Conservation (phyloP, 768 basidiomycete species). For the Boletus eberwhitei region DNA sequence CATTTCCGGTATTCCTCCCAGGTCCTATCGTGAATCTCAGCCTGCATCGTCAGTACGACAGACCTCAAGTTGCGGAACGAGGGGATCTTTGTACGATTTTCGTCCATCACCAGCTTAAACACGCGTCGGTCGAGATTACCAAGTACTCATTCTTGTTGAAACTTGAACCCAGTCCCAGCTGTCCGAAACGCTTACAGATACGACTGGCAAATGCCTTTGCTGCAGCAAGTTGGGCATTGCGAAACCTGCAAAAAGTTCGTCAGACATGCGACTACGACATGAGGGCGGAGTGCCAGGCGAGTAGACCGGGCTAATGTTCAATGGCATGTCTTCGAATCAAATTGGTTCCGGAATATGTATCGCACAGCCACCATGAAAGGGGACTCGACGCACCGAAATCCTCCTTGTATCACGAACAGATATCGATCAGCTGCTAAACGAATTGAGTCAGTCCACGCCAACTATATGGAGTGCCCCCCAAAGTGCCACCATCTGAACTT, state of each 20-base stretch:
- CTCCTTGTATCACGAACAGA: background rate
- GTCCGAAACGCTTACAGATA: constrained; percentile 47
- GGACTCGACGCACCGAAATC: background rate
- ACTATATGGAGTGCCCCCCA: background rate
- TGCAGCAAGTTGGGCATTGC: constrained; percentile 23
- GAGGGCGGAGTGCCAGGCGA: constrained; percentile 48
- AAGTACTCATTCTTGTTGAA: background rate
- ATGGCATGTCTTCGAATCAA: background rate
- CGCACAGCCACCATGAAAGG: background rate
- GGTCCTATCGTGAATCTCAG: background rate
- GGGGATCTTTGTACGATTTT: background rate
- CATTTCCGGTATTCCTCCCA: background rate
- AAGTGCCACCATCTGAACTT: background rate
- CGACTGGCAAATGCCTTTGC: constrained; percentile 76
- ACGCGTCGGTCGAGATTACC: background rate
- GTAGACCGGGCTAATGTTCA: constrained; percentile 62
- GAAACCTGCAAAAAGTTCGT: background rate
- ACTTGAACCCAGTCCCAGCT: background rate
- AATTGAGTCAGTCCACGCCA: background rate
- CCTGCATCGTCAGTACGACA: background rate
- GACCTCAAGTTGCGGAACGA: background rate
- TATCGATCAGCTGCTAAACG: background rate
- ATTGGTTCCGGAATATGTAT: background rate
- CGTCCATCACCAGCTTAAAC: background rate
- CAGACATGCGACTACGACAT: constrained; percentile 60